Conservation (phyloP, 176 grass and related monocot genomes). For the Cenchrus purpureus region DNA sequence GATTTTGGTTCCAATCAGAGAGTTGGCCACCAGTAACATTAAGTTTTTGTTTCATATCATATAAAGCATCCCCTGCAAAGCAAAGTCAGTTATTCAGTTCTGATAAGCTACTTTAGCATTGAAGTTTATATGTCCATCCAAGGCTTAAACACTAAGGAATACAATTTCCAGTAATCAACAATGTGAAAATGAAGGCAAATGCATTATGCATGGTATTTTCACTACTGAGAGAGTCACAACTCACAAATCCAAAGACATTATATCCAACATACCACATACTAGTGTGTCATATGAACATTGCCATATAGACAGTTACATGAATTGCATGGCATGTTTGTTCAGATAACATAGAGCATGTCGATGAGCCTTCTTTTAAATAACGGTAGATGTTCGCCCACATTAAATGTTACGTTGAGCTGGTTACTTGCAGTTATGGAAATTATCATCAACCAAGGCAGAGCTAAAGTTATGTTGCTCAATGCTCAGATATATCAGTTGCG, state of each 20-base stretch:
- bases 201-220: background rate
- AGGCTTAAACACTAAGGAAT: background rate
- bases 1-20: conserved; percentile 71
- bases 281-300: background rate
- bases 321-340: background rate
- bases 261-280: background rate
- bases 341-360: background rate
- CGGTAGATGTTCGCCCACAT: no score
- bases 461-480: background rate
- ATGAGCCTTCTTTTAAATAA: background rate
- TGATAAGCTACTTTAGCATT: background rate
- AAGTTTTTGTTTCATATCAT: conserved; percentile 66
- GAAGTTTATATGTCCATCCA: background rate
- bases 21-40: conserved; percentile 63
- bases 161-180: background rate
- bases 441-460: no score
- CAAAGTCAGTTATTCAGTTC: conserved; percentile 18
- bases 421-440: background rate
- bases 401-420: background rate
- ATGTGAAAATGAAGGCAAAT: background rate
- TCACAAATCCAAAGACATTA: background rate
- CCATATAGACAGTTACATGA: background rate
- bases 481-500: background rate
- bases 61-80: conserved; percentile 56
- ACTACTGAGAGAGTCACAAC: background rate